A percentile compares a stretch with the other conserved stretches of the same genome.
phyloP scores from a whole-genome alignment of 805 yeast species.

The Barnettozyma californica region DNA sequence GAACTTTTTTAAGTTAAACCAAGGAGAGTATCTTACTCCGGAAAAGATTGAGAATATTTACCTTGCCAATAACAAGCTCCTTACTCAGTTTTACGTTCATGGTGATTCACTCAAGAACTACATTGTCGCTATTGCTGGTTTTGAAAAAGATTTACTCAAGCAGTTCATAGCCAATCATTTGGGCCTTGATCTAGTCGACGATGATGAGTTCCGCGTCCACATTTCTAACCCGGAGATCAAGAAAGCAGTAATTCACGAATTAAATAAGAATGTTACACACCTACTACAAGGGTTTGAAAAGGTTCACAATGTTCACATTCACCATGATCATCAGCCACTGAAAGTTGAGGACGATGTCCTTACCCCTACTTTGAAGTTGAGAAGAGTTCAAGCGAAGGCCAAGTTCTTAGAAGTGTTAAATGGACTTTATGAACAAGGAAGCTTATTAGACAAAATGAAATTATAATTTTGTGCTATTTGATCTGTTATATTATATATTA shows the following conservation, averaged over 20 bases:
- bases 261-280: conserved; percentile 34
- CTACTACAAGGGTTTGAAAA: conserved; percentile 59
- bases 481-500: neutral
- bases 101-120: conserved; percentile 50
- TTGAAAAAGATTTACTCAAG: conserved; percentile 36
- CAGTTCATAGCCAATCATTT: conserved; percentile 9
- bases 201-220: conserved; percentile 11
- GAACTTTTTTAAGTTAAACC: conserved; percentile 58
- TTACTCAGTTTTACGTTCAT: conserved; percentile 45
- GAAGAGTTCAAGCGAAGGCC: conserved; percentile 41
- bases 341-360: conserved; percentile 54
- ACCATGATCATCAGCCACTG: conserved; percentile 43
- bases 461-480: too few species aligned
- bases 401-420: conserved; percentile 37
- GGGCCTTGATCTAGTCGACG: conserved; percentile 3
- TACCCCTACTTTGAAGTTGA: conserved; percentile 63
- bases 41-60: conserved; percentile 59
- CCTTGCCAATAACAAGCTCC: conserved; percentile 35
- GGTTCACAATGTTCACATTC: conserved; percentile 46
- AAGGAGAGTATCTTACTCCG: conserved; percentile 58
- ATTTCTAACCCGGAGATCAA: conserved; percentile 20
- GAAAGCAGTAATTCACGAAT: conserved; percentile 28
- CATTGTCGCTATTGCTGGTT: conserved; percentile 51
- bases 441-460: conserved; percentile 5
- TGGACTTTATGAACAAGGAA: conserved; percentile 45